Base-by-base conservation (phyloP, 2,329 filamentous ascomycete genomes). In the Daldinia eschscholtzii region DNA sequence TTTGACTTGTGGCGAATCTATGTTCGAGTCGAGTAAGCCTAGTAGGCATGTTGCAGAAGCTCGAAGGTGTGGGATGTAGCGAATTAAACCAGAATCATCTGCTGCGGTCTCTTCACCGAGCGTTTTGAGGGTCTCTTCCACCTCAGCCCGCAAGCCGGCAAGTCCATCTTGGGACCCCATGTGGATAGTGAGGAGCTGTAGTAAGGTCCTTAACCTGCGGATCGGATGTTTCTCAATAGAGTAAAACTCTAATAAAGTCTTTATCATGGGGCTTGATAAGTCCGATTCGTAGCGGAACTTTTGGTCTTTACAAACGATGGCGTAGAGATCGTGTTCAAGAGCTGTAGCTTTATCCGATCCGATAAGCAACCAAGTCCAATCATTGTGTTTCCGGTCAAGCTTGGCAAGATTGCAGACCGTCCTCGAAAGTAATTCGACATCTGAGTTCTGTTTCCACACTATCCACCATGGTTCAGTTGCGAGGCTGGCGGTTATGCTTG, bases 401-500 rank as follows among this genome's bases (percentile, higher is more conserved):
- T 88, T 89, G 30, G 89, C 83, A 57, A 92, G 84, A 3, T 86
- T 85, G 23, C 85, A 84, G 13, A 92, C 79, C 0, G 88, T 85
- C 39, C 90, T 85, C 6, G 85, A 89, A 7, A 93, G 81, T 2
- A 83, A 80, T 58, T 83, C 81, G 1, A 85, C 80, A 59, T 86
- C 83, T 9, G 85, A 82, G 33, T 81, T 83, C 9, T 80, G 76
- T n/a, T 79, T 78, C 87, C 90, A 92, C 1, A 87, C 84, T 4
- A 81, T 75, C 1, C 77, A 76, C 0, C 90, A 81, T 0, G 91
- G 83, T 53, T 83, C 80, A 1, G 78, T 84, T 1, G 82, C 77
- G 5, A 91, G 81, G 2, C 80, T 78, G 4, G 81, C 73, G 0
- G 86, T 85, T n/a, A 92, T 83, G 1, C 80, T 77, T n/a, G 82